These are phyloP conservation scores for Mycena epipterygia DNA, from an alignment of 768 basidiomycete species.

Conservation along the genomic window DNA sequence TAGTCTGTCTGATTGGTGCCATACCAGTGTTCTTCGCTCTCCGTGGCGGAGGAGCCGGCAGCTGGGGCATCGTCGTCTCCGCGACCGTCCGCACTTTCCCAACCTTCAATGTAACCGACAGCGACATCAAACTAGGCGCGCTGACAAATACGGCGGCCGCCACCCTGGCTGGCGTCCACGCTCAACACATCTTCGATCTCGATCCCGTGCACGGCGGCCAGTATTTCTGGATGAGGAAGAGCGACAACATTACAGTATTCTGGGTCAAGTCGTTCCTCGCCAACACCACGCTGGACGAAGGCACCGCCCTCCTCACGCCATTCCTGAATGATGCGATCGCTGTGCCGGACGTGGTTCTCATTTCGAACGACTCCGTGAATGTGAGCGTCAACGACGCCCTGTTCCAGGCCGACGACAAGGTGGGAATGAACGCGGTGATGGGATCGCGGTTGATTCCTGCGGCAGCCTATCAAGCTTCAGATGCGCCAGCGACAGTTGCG, in stretches of 20 bases:
- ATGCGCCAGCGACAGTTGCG: conserved; percentile 27
- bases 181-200: conserved; percentile 51
- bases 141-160: conserved; percentile 35
- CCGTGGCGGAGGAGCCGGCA: too few species aligned
- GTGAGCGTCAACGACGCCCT: conserved; percentile 30
- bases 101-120: conserved; percentile 46
- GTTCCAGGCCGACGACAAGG: conserved; percentile 27
- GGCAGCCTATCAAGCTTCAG: conserved; percentile 14
- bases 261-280: conserved; percentile 25
- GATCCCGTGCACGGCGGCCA: conserved; percentile 45
- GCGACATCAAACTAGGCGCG: conserved; percentile 34
- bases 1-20: too few species aligned
- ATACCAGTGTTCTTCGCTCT: too few species aligned
- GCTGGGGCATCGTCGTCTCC: conserved; percentile 53
- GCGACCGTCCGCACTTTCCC: conserved; percentile 51
- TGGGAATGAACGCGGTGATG: conserved; percentile 22
- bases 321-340: conserved; percentile 35
- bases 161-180: conserved; percentile 44
- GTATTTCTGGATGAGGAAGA: too few species aligned
- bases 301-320: conserved; percentile 34
- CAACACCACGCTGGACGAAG: conserved; percentile 34
- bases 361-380: background rate
- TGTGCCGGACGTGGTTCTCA: conserved; percentile 28
- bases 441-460: conserved; percentile 37
- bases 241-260: too few species aligned